These are phyloP conservation scores for Asclepias syriaca DNA, from an alignment of 257 asterid genomes.

Conservation along the genomic window DNA sequence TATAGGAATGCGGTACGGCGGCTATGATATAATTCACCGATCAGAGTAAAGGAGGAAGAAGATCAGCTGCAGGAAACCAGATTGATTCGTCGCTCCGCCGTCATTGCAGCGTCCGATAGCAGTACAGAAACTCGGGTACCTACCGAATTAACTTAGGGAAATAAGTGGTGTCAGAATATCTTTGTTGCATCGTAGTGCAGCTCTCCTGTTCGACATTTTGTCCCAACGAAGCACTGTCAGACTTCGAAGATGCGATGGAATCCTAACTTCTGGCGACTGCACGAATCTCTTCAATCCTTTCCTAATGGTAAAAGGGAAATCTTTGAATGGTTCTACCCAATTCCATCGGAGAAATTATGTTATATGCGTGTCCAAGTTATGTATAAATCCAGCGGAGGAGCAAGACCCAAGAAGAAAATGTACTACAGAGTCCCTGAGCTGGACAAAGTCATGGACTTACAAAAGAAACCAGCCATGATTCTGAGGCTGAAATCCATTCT, in stretches of 20 bases:
- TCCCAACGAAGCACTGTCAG: constrained; percentile 3
- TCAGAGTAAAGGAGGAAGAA: too few relatives aligned
- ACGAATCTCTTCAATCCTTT: constrained; percentile 9
- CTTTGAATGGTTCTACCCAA: constrained; percentile 2
- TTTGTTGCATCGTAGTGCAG: background rate
- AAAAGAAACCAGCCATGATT: constrained; percentile 71
- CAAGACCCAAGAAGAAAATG: constrained; percentile 70
- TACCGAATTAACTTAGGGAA: background rate
- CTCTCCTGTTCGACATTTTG: constrained; percentile 10
- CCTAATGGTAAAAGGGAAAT: constrained; percentile 6
- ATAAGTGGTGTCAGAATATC: background rate
- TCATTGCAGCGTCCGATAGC: background rate
- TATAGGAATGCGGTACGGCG: too few relatives aligned
- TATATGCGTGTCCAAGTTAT: constrained; percentile 35
- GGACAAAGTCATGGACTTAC: constrained; percentile 84
- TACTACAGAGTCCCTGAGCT: constrained; percentile 75
- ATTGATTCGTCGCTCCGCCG: background rate
- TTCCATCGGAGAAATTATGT: constrained; percentile 14
- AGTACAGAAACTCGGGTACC: background rate
- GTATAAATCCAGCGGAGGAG: constrained; percentile 55
- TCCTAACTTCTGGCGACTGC: constrained; percentile 17
- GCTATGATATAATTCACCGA: too few relatives aligned
- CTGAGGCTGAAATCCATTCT: constrained; percentile 63
- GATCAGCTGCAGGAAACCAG: background rate
- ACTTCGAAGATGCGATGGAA: constrained; percentile 17